A percentile compares a stretch with the other conserved stretches of the same genome.
phyloP scores from a whole-genome alignment of 2,329 filamentous ascomycete species.

The Colletotrichum graminicola region DNA sequence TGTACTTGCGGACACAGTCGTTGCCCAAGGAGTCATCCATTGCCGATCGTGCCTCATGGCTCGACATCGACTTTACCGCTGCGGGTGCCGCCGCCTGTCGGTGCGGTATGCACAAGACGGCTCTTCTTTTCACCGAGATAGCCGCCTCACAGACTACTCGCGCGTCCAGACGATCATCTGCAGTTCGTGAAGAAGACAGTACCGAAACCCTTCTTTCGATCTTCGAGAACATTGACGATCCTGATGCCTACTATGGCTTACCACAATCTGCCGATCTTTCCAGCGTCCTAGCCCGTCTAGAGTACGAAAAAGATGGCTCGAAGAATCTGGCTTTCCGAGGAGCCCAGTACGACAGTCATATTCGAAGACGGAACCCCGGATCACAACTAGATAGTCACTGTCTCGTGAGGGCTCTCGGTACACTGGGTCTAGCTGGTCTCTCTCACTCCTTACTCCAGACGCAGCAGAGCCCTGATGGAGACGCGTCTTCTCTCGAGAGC shows the following conservation, averaged over 20 bases:
- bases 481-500: conserved; percentile 72
- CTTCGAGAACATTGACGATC: conserved; percentile 94
- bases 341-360: conserved; percentile 88
- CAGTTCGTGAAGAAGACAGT: conserved; percentile 65
- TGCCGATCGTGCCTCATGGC: conserved; percentile 84
- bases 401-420: conserved; percentile 81
- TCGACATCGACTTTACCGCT: conserved; percentile 81
- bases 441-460: conserved; percentile 82
- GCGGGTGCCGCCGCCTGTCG: conserved; percentile 78
- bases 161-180: conserved; percentile 76
- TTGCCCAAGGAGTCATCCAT: conserved; percentile 81
- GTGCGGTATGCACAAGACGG: conserved; percentile 89
- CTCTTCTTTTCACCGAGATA: conserved; percentile 85
- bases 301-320: conserved; percentile 88
- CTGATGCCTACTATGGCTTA: conserved; percentile 94
- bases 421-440: conserved; percentile 85
- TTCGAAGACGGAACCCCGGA: conserved; percentile 70
- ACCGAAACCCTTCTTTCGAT: conserved; percentile 81
- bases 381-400: conserved; percentile 73
- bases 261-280: conserved; percentile 81
- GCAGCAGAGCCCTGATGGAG: conserved; percentile 71
- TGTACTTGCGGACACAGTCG: conserved; percentile 89
- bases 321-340: conserved; percentile 92
- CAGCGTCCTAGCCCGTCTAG: conserved; percentile 83
- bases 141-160: conserved; percentile 68